Evolutionary conservation across 257 asterid genomes (phyloP), one percentile per base, ranked within the genome.

Genomic region (Parsonsia alboflavescens): DNA sequence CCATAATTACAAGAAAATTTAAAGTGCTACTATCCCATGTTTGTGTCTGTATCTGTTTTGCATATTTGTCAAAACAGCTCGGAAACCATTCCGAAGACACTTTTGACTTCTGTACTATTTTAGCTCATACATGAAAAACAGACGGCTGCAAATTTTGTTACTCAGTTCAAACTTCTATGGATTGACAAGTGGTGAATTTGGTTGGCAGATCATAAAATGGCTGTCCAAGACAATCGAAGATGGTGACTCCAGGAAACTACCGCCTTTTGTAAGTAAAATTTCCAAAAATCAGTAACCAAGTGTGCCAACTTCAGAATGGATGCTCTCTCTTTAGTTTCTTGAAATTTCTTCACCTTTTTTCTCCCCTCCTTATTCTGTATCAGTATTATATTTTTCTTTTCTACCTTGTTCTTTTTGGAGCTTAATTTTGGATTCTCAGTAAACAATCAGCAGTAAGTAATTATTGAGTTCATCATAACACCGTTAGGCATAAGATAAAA

Each of bases 221-320:
- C 88, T 90, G 77, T 92, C 98, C 68, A 80, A 77, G 85, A 92
- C 83, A 72, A 89, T 95, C 66, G 81, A 84, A 85, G 97, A 95
- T 75, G 99, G 99, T 5, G 98, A 95, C 86, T 76, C 96, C 76
- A 89, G 96, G 79, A 88, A 85, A 74, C 91, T 95, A 73, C 96
- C 96, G 74, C 86, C 92, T 71, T 90, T 95, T 81, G 99, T 94
- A 90, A 90, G 99, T 84, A 71, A 46, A 73, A 17, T 61, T 73
- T 71, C 28, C 67, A 46, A 33, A 62, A 49, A 33, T 68, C 19
- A 46, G 48, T 53, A 44, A n/a, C 45, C 65, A 49, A 1, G 7
- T 21, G 58, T 16, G 58, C 58, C 42, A 21, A 50, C 46, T 48
- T 62, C 33, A 56, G n/a, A 49, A 11, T 12, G 59, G 6, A 52